Evolutionary conservation across 495 filamentous ascomycete species (phyloP).

Genomic region (Penicillium ucsense): DNA sequence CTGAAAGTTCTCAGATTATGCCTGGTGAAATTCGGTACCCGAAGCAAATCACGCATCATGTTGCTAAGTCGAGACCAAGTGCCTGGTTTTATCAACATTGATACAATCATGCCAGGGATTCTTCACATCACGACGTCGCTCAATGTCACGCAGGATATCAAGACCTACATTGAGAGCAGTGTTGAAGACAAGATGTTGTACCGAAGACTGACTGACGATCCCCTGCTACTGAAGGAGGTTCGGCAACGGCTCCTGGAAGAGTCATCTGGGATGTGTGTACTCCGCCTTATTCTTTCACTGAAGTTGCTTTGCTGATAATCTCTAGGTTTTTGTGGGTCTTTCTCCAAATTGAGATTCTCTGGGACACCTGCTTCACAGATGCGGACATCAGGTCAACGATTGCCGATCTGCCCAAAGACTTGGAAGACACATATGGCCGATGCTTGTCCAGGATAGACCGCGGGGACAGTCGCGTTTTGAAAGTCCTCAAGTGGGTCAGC

Average conservation of each 20-base stretch:
- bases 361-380: conserved; percentile 18
- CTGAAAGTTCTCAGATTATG: neutral
- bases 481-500: conserved; percentile 20
- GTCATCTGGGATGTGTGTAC: neutral
- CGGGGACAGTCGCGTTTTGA: conserved; percentile 3
- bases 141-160: conserved; percentile 14
- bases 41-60: conserved; percentile 5
- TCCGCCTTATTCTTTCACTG: neutral
- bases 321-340: conserved; percentile 22
- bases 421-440: conserved; percentile 16
- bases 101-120: conserved; percentile 7
- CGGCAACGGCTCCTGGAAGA: neutral
- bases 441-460: conserved; percentile 11
- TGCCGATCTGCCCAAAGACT: conserved; percentile 13
- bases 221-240: conserved; percentile 3
- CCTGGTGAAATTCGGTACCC: neutral
- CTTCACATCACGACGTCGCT: conserved; percentile 13
- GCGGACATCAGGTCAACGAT: conserved; percentile 12
- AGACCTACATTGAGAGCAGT: conserved; percentile 13
- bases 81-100: conserved; percentile 10
- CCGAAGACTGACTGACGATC: conserved; percentile 12
- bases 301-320: too few species aligned
- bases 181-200: conserved; percentile 12
- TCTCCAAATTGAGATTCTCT: conserved; percentile 22
- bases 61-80: conserved; percentile 13